Percentiles rank a stretch among this genome's conserved stretches.
Evolutionary conservation across 208 protist genomes (phyloP).

Genomic region (Vickermania spadyakhi): DNA sequence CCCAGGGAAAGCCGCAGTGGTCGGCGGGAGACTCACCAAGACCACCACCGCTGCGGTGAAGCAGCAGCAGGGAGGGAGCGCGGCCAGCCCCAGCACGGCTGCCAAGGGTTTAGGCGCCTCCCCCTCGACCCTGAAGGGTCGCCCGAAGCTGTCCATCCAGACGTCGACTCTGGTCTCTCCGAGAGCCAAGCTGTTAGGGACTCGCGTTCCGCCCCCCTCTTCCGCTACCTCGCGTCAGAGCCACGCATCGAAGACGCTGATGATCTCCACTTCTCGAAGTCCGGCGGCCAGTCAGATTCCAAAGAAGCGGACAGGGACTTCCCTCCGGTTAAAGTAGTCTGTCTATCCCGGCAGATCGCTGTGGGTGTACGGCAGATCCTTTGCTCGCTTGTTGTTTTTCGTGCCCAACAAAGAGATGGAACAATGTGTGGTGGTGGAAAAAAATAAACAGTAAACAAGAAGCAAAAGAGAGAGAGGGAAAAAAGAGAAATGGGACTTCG

Average conservation of each 20-base stretch:
- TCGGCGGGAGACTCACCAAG: not conserved
- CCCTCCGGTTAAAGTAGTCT: not conserved
- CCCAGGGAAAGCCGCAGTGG: not conserved
- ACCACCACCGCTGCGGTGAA: too few species aligned
- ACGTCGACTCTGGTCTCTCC: conserved; percentile 93
- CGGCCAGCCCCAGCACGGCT: conserved; percentile 3
- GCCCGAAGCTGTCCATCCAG: conserved; percentile 31
- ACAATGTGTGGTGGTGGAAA: not conserved
- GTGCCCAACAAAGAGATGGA: not conserved
- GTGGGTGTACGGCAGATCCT: too few species aligned
- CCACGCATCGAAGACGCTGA: not conserved
- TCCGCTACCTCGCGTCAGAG: conserved; percentile 4
- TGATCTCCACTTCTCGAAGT: not conserved
- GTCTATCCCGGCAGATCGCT: too few species aligned
- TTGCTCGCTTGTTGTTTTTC: too few species aligned
- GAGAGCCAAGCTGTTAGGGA: conserved; percentile 37
- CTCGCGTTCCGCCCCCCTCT: not conserved
- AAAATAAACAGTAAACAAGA: not conserved
- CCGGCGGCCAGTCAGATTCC: not conserved
- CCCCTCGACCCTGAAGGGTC: not conserved
- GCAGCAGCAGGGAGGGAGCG: too few species aligned
- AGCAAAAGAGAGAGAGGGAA: not conserved
- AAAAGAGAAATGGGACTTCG: not conserved
- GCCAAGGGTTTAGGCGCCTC: conserved; percentile 4
- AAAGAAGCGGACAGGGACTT: not conserved